Evolutionary conservation across 176 grass and related monocot species (phyloP).

Genomic region (Hyparrhenia diplandra): DNA sequence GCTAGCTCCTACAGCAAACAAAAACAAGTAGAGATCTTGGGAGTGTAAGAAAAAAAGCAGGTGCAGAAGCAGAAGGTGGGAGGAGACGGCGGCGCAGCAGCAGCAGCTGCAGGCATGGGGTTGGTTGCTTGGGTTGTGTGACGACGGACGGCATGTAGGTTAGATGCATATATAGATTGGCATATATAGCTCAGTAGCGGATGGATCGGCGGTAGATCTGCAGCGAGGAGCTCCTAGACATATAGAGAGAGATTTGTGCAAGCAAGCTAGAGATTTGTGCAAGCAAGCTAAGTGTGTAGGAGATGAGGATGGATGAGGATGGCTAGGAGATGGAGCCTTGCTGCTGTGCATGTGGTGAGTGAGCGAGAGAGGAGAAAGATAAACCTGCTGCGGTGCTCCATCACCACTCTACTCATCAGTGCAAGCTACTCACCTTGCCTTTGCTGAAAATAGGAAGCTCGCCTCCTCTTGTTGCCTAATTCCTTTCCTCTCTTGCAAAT

Average conservation of each 20-base stretch:
- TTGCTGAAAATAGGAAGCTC: slow-evolving; percentile 34
- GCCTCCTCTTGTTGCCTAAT: slow-evolving; percentile 5
- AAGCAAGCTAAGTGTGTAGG: background rate
- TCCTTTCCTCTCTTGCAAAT: slow-evolving; percentile 2
- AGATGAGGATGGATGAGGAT: background rate
- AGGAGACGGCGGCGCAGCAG: background rate
- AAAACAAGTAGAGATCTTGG: slow-evolving; percentile 54
- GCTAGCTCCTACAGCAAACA: slow-evolving; percentile 13
- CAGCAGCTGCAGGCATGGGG: slow-evolving; percentile 17
- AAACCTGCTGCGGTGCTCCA: background rate
- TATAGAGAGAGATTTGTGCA: background rate
- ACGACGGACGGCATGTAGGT: background rate
- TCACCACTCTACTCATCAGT: slow-evolving; percentile 6
- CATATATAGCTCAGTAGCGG: background rate
- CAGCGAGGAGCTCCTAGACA: slow-evolving; percentile 16
- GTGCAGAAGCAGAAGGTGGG: background rate
- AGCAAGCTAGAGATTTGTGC: background rate
- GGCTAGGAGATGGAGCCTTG: background rate
- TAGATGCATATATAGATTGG: slow-evolving; percentile 10
- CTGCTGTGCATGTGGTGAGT: background rate
- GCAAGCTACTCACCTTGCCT: slow-evolving; percentile 36
- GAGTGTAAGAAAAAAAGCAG: slow-evolving; percentile 23
- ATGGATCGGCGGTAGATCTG: slow-evolving; percentile 31
- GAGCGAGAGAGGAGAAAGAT: background rate
- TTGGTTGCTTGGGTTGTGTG: slow-evolving; percentile 14